Conservation (phyloP, 2,329 filamentous ascomycete species). For the Stylonectria norvegica region DNA sequence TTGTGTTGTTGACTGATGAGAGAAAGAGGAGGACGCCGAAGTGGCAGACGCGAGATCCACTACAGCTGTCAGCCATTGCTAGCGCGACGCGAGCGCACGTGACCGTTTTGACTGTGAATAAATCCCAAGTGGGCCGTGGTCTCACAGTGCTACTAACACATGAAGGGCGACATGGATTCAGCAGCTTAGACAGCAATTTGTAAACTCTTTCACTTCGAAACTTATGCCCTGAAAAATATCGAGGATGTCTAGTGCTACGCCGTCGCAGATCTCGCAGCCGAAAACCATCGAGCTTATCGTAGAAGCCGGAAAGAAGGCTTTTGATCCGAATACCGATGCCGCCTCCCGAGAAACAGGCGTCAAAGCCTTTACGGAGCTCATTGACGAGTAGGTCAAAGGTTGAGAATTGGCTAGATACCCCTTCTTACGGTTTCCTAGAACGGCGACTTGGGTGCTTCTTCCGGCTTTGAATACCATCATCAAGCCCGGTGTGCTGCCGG, state of each 20-base stretch:
- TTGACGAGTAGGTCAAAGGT: slow-evolving; percentile 43
- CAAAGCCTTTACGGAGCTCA: slow-evolving; percentile 43
- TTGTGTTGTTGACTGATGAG: slow-evolving; percentile 9
- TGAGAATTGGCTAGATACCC: neutral
- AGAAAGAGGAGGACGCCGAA: slow-evolving; percentile 3
- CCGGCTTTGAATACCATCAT: slow-evolving; percentile 61
- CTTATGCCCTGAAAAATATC: slow-evolving; percentile 4
- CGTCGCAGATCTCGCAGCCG: slow-evolving; percentile 17
- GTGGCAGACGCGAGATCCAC: slow-evolving; percentile 12
- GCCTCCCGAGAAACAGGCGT: slow-evolving; percentile 34
- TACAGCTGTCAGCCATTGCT: neutral
- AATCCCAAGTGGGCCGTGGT: slow-evolving; percentile 10
- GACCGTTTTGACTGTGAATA: slow-evolving; percentile 21
- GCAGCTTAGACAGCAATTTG: slow-evolving; percentile 16
- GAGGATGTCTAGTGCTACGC: slow-evolving; percentile 29
- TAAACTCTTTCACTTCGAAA: slow-evolving; percentile 7
- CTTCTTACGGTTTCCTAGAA: slow-evolving; percentile 24
- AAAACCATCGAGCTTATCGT: slow-evolving; percentile 35
- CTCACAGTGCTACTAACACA: slow-evolving; percentile 20
- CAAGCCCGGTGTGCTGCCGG: slow-evolving; percentile 55
- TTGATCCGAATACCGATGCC: slow-evolving; percentile 40
- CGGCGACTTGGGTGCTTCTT: slow-evolving; percentile 50
- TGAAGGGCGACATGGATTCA: slow-evolving; percentile 16
- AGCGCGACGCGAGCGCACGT: slow-evolving; percentile 25
- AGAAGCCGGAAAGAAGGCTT: slow-evolving; percentile 46